These are phyloP conservation scores for Nemania sp. DNA, from an alignment of 2,329 filamentous ascomycete genomes.

Conservation along the genomic window DNA sequence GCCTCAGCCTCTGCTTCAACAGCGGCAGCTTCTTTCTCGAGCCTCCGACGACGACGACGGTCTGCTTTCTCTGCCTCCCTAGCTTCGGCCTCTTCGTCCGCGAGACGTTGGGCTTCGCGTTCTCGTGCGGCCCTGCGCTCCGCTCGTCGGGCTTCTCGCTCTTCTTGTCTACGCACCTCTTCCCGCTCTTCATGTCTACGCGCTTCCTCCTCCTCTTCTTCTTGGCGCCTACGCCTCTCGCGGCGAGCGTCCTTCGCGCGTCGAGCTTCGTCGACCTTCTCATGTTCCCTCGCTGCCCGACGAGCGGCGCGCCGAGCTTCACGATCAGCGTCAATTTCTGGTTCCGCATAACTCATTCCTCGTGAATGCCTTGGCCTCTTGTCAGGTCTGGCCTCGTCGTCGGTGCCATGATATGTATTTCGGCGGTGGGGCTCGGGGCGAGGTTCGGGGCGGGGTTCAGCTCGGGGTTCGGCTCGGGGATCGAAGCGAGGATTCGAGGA, in stretches of 20 bases:
- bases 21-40: constrained; percentile 49
- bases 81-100: constrained; percentile 49
- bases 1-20: constrained; percentile 53
- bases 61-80: constrained; percentile 49
- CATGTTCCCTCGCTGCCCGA: constrained; percentile 61
- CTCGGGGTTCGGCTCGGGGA: constrained; percentile 43
- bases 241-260: constrained; percentile 51
- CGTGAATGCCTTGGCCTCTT: constrained; percentile 44
- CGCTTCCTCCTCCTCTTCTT: constrained; percentile 62
- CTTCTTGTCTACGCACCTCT: constrained; percentile 58
- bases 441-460: background rate
- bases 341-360: constrained; percentile 54
- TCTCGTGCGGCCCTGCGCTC: constrained; percentile 56
- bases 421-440: constrained; percentile 54
- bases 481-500: constrained; percentile 52
- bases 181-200: constrained; percentile 60
- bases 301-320: constrained; percentile 68
- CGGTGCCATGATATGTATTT: constrained; percentile 54
- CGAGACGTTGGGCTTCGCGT: constrained; percentile 56
- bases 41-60: constrained; percentile 44
- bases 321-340: constrained; percentile 58
- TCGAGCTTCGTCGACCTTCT: constrained; percentile 54
- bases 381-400: constrained; percentile 53
- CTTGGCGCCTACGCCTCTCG: constrained; percentile 57
- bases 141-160: constrained; percentile 62